Percentiles rank a stretch among this genome's conserved stretches.
phyloP scores from a whole-genome alignment of 2,329 filamentous ascomycete genomes.

The Moelleriella libera region DNA sequence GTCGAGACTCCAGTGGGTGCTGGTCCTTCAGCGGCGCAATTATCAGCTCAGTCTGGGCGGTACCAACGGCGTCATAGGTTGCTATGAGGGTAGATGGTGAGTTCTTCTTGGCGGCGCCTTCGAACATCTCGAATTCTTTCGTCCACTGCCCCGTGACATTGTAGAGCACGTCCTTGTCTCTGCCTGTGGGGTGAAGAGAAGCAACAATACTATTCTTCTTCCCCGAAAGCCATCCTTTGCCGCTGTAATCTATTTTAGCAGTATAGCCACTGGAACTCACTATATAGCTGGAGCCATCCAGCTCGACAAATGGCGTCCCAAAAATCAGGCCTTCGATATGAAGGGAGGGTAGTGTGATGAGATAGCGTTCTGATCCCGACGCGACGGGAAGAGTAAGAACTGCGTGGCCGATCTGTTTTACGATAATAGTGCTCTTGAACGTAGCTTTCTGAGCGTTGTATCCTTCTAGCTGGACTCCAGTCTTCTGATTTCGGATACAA shows the following conservation, averaged over 20 bases:
- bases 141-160: constrained; percentile 87
- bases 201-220: constrained; percentile 90
- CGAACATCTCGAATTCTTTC: constrained; percentile 64
- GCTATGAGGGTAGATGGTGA: constrained; percentile 35
- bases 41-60: constrained; percentile 50
- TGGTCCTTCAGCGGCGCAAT: constrained; percentile 65
- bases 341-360: constrained; percentile 81
- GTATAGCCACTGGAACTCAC: constrained; percentile 76
- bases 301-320: constrained; percentile 76
- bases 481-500: constrained; percentile 73
- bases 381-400: constrained; percentile 54
- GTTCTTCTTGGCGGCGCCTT: constrained; percentile 41
- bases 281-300: constrained; percentile 76
- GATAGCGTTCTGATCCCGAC: constrained; percentile 50
- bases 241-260: constrained; percentile 81
- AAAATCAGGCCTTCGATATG: constrained; percentile 91
- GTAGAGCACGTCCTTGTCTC: constrained; percentile 63
- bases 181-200: constrained; percentile 53
- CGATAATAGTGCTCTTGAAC: constrained; percentile 83
- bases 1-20: constrained; percentile 73
- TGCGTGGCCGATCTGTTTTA: constrained; percentile 90
- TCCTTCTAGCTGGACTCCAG: constrained; percentile 67
- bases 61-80: constrained; percentile 43
- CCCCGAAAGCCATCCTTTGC: constrained; percentile 86
- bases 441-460: constrained; percentile 96